A percentile compares a stretch with the other conserved stretches of the same genome.
These are phyloP conservation scores for Penicillium sp. DNA, from an alignment of 2,329 filamentous ascomycete genomes.

Conservation along the genomic window DNA sequence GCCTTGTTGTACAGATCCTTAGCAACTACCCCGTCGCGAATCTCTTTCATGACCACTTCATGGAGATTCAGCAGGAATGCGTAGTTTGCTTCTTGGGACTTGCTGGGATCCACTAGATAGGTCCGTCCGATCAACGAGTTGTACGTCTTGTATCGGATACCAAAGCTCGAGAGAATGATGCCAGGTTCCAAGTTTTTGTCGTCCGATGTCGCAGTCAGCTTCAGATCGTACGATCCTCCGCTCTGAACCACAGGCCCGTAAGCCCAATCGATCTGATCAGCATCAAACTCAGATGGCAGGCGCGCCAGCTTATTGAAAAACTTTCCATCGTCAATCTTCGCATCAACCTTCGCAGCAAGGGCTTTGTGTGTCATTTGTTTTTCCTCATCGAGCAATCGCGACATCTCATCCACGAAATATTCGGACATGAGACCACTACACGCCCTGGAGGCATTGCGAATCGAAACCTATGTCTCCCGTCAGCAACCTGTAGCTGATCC, in stretches of 20 bases:
- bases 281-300: slow-evolving; percentile 82
- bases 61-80: slow-evolving; percentile 82
- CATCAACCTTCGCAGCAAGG: slow-evolving; percentile 81
- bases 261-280: slow-evolving; percentile 88
- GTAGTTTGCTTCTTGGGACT: slow-evolving; percentile 91
- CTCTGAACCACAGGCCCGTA: slow-evolving; percentile 89
- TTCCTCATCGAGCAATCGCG: slow-evolving; percentile 88
- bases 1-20: slow-evolving; percentile 95
- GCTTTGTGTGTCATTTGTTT: slow-evolving; percentile 92
- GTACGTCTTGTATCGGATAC: slow-evolving; percentile 93
- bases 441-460: slow-evolving; percentile 90
- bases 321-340: slow-evolving; percentile 88
- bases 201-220: slow-evolving; percentile 74
- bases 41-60: slow-evolving; percentile 83
- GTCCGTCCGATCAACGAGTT: slow-evolving; percentile 89
- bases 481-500: slow-evolving; percentile 6
- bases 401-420: slow-evolving; percentile 98
- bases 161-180: slow-evolving; percentile 88
- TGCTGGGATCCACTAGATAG: slow-evolving; percentile 95
- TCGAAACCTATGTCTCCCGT: slow-evolving; percentile 61
- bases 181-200: slow-evolving; percentile 83
- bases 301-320: slow-evolving; percentile 86
- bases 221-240: slow-evolving; percentile 90
- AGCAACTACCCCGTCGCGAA: slow-evolving; percentile 78
- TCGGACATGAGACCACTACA: slow-evolving; percentile 93